A percentile compares a stretch with the other conserved stretches of the same genome.
Conservation (phyloP, 2,329 filamentous ascomycete species). For the Talaromyces sp. region DNA sequence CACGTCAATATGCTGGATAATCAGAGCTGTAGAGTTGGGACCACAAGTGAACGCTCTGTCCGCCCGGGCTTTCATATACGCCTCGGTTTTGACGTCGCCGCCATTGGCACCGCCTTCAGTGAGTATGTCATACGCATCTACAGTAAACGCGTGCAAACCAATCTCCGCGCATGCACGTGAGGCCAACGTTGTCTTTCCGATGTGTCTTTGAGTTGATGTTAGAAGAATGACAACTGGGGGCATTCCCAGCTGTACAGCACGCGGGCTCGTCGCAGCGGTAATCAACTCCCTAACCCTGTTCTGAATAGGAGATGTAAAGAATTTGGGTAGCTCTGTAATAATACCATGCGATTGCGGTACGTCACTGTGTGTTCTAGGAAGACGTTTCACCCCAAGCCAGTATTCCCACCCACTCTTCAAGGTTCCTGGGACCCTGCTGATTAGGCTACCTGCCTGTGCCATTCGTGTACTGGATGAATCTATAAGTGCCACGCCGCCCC, state of each 20-base stretch:
- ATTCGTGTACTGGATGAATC: slow-evolving; percentile 83
- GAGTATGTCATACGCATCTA: slow-evolving; percentile 89
- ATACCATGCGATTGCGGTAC: slow-evolving; percentile 32
- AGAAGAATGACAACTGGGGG: slow-evolving; percentile 83
- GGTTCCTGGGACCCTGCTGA: slow-evolving; percentile 70
- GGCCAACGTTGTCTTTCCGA: slow-evolving; percentile 82
- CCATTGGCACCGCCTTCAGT: slow-evolving; percentile 85
- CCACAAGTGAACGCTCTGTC: slow-evolving; percentile 88
- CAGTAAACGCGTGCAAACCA: slow-evolving; percentile 79
- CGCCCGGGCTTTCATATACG: slow-evolving; percentile 77
- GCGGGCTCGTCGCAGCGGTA: slow-evolving; percentile 78
- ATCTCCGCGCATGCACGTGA: slow-evolving; percentile 76
- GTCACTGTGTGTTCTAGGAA: slow-evolving; percentile 46
- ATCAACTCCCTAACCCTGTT: slow-evolving; percentile 77
- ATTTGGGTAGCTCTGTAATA: slow-evolving; percentile 32
- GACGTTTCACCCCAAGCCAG: slow-evolving; percentile 72
- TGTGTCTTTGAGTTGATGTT: slow-evolving; percentile 85
- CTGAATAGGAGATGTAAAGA: slow-evolving; percentile 55
- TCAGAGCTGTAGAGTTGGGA: slow-evolving; percentile 70
- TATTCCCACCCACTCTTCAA: slow-evolving; percentile 79
- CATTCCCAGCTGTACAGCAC: slow-evolving; percentile 80
- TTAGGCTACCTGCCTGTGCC: slow-evolving; percentile 84
- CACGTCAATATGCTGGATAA: slow-evolving; percentile 88
- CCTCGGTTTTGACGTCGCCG: slow-evolving; percentile 90
- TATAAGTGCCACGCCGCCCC: slow-evolving; percentile 81